These are phyloP conservation scores for Fusarium falciforme DNA, from an alignment of 2,329 filamentous ascomycete species.

Conservation along the genomic window DNA sequence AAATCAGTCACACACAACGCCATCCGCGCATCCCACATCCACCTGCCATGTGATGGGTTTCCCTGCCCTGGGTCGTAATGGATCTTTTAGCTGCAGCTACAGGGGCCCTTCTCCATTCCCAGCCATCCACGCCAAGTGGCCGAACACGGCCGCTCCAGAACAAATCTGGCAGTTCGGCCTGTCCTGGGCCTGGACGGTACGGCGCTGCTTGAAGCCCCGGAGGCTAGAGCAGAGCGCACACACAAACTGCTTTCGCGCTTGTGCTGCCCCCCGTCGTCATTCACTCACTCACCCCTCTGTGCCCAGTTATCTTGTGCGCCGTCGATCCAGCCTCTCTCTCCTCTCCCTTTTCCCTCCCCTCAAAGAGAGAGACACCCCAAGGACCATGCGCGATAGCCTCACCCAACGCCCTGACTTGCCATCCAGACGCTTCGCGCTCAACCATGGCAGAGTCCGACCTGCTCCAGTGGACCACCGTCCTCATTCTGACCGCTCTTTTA, in stretches of 20 bases:
- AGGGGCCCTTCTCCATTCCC: slow-evolving; percentile 33
- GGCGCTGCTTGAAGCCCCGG: slow-evolving; percentile 12
- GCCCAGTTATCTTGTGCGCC: slow-evolving; percentile 29
- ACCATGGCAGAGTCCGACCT: slow-evolving; percentile 63
- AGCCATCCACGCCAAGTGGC: slow-evolving; percentile 44
- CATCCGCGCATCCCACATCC: slow-evolving; percentile 25
- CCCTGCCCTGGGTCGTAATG: slow-evolving; percentile 14
- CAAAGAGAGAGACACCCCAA: slow-evolving; percentile 17
- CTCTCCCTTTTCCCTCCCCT: slow-evolving; percentile 26
- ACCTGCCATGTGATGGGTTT: slow-evolving; percentile 39
- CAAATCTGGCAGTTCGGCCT: slow-evolving; percentile 39
- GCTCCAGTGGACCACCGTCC: slow-evolving; percentile 67
- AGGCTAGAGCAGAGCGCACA: slow-evolving; percentile 24
- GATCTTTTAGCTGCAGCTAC: slow-evolving; percentile 41
- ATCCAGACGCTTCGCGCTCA: slow-evolving; percentile 46
- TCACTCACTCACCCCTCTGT: slow-evolving; percentile 13
- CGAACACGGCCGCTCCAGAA: slow-evolving; percentile 29
- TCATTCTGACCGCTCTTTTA: slow-evolving; percentile 67
- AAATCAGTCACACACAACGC: slow-evolving; percentile 35
- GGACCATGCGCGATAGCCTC: slow-evolving; percentile 46
- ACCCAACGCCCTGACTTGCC: slow-evolving; percentile 40
- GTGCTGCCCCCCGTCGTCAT: slow-evolving; percentile 40
- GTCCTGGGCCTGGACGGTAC: neutral
- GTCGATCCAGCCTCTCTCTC: slow-evolving; percentile 26
- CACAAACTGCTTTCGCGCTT: slow-evolving; percentile 38